phyloP scores from a whole-genome alignment of 305 asterid species.

The Caryopteris hybrid region DNA sequence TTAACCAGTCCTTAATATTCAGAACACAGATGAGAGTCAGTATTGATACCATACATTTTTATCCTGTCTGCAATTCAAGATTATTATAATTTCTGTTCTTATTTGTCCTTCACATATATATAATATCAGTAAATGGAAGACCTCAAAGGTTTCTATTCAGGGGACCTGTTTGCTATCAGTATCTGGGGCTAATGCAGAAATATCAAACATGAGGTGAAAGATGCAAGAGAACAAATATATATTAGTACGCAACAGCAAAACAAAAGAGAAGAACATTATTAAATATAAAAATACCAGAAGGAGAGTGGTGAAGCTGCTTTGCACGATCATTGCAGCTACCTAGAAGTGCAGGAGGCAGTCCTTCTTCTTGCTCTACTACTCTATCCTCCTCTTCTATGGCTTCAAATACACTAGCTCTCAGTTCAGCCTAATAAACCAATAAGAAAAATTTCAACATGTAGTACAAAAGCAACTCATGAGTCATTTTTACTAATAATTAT shows the following conservation, averaged over 20 bases:
- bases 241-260: background rate
- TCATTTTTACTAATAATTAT: background rate
- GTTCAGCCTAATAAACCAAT: constrained; percentile 61
- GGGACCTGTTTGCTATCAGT: background rate
- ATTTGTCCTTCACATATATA: background rate
- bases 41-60: background rate
- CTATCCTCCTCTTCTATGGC: constrained; percentile 96
- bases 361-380: constrained; percentile 71
- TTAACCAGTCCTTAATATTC: background rate
- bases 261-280: background rate
- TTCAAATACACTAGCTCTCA: constrained; percentile 95
- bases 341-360: constrained; percentile 81
- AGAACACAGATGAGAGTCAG: background rate
- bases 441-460: constrained; percentile 18
- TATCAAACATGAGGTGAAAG: background rate
- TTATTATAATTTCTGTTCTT: background rate
- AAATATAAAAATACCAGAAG: constrained; percentile 52
- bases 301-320: constrained; percentile 84
- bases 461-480: background rate
- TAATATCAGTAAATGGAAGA: background rate
- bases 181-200: background rate
- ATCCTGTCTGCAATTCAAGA: background rate
- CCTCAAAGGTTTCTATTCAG: background rate
- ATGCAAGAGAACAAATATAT: background rate
- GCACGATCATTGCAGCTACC: constrained; percentile 98